phyloP scores from a whole-genome alignment of 768 basidiomycete genomes.

The Hebeloma cylindrosporum region DNA sequence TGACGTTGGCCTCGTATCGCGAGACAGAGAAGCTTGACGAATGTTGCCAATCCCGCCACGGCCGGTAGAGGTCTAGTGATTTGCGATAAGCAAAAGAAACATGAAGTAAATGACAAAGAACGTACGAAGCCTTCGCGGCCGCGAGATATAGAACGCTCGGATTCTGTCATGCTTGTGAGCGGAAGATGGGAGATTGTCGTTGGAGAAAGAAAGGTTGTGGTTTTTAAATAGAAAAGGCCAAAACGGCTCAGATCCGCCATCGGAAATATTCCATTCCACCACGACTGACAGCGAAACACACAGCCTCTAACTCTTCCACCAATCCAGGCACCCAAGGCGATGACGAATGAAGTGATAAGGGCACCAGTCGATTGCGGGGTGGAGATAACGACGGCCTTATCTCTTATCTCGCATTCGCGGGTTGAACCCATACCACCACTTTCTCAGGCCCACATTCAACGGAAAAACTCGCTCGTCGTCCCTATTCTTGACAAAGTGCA shows the following conservation, averaged over 20 bases:
- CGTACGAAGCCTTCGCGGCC: constrained; percentile 61
- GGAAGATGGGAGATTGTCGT: constrained; percentile 1
- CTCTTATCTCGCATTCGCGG: no score
- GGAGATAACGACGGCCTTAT: no score
- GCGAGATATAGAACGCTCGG: constrained; percentile 53
- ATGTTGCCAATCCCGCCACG: constrained; percentile 74
- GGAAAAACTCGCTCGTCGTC: no score
- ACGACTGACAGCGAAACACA: no score
- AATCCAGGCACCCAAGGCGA: no score
- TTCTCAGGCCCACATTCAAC: no score
- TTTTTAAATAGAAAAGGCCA: not conserved
- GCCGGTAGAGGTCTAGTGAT: constrained; percentile 53
- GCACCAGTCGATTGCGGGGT: no score
- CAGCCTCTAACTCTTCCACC: no score
- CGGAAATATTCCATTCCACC: no score
- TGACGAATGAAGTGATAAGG: not conserved
- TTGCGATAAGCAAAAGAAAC: not conserved
- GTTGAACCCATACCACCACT: no score
- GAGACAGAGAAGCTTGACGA: constrained; percentile 45
- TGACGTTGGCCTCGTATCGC: constrained; percentile 40
- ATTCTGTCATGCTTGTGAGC: constrained; percentile 22
- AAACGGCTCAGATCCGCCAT: no score
- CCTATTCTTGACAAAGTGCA: not conserved
- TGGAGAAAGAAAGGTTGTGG: not conserved
- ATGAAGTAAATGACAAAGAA: constrained; percentile 11